These are phyloP conservation scores for Oryza glumipatula DNA, from an alignment of 176 grass and related monocot genomes.

Conservation along the genomic window DNA sequence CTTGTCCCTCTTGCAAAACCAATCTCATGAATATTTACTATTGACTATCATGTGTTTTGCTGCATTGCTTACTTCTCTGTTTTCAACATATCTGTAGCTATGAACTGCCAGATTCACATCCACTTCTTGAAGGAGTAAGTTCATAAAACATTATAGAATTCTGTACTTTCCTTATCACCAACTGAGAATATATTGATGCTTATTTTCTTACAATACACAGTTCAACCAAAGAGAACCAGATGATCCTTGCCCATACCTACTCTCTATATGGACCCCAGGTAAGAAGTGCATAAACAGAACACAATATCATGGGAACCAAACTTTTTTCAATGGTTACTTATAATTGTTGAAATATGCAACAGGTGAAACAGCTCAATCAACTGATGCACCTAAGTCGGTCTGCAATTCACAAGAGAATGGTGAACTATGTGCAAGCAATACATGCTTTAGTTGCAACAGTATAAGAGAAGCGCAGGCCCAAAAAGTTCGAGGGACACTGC, in stretches of 20 bases:
- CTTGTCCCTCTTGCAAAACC: slow-evolving; percentile 18
- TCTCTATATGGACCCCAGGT: slow-evolving; percentile 87
- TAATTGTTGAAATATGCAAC: slow-evolving; percentile 29
- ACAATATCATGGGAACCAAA: neutral
- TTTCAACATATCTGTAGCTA: slow-evolving; percentile 57
- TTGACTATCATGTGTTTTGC: neutral
- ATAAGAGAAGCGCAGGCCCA: slow-evolving; percentile 62
- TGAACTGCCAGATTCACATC: slow-evolving; percentile 78
- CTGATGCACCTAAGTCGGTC: slow-evolving; percentile 63
- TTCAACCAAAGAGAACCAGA: slow-evolving; percentile 71
- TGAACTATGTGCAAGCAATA: slow-evolving; percentile 54
- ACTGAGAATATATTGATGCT: neutral
- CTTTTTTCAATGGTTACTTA: neutral
- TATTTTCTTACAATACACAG: slow-evolving; percentile 52
- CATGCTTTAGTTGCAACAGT: slow-evolving; percentile 73
- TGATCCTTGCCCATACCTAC: slow-evolving; percentile 76
- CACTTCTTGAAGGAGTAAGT: slow-evolving; percentile 70
- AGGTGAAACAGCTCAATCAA: slow-evolving; percentile 90
- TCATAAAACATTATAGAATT: slow-evolving; percentile 13
- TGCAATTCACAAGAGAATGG: slow-evolving; percentile 61
- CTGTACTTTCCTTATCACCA: neutral
- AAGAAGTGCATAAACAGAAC: slow-evolving; percentile 29
- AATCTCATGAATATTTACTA: slow-evolving; percentile 14
- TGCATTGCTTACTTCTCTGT: slow-evolving; percentile 16
- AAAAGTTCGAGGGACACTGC: slow-evolving; percentile 70